Conservation (phyloP, 805 yeast species). For the Candida lessepsii region DNA sequence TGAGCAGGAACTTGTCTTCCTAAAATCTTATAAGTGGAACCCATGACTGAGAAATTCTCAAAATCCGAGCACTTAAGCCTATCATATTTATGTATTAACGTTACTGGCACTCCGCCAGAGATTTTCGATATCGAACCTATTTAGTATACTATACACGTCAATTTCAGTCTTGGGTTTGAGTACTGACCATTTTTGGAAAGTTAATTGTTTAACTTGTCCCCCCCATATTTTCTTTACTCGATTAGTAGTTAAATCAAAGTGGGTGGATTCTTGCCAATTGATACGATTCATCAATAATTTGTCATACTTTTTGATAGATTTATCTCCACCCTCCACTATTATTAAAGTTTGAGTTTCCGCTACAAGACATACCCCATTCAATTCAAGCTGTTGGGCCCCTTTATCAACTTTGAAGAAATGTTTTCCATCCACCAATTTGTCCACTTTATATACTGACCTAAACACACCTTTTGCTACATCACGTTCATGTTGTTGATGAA, state of each 20-base stretch:
- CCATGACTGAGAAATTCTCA: conserved; percentile 24
- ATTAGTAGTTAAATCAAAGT: conserved; percentile 41
- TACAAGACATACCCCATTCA: conserved; percentile 62
- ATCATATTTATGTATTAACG: not conserved
- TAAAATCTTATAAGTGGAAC: conserved; percentile 41
- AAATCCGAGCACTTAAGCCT: conserved; percentile 3
- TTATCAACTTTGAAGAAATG: conserved; percentile 73
- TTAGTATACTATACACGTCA: conserved; percentile 49
- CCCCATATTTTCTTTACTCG: conserved; percentile 62
- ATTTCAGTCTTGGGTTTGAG: conserved; percentile 51
- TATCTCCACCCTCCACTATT: conserved; percentile 72
- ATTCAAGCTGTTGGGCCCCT: conserved; percentile 70
- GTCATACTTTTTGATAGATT: conserved; percentile 59
- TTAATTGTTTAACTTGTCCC: conserved; percentile 55
- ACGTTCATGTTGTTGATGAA: conserved; percentile 39
- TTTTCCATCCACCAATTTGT: conserved; percentile 56
- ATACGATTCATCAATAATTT: conserved; percentile 61
- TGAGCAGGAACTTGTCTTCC: conserved; percentile 48
- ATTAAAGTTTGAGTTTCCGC: conserved; percentile 53
- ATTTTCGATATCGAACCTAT: conserved; percentile 52
- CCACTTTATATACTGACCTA: conserved; percentile 59
- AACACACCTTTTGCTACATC: conserved; percentile 53
- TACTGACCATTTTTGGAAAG: conserved; percentile 70
- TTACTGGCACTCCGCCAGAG: conserved; percentile 52
- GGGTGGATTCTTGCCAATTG: conserved; percentile 55